Evolutionary conservation across 1,139 yeast genomes (phyloP).

Genomic region (Wickerhamiella infanticola): DNA sequence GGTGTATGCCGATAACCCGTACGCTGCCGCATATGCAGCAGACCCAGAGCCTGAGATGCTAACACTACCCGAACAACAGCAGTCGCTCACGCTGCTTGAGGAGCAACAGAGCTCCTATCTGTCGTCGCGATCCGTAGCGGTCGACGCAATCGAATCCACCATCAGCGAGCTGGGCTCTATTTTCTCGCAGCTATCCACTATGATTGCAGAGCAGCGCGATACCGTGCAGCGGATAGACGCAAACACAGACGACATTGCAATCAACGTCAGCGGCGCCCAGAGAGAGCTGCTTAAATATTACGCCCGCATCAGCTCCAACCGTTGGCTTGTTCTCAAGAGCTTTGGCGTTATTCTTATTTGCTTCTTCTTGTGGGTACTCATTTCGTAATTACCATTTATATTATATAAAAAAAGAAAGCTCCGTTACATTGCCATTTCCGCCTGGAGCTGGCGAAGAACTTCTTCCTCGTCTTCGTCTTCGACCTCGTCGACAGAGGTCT

Average conservation of each 20-base stretch:
- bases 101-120: constrained; percentile 54
- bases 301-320: constrained; percentile 71
- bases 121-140: constrained; percentile 77
- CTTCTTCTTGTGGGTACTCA: constrained; percentile 16
- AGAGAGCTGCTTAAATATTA: constrained; percentile 82
- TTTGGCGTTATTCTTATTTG: constrained; percentile 66
- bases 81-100: constrained; percentile 45
- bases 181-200: constrained; percentile 87
- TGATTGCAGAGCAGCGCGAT: constrained; percentile 97
- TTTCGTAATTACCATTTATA: constrained; percentile 1
- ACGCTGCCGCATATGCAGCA: constrained; percentile 12
- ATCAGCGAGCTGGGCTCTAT: constrained; percentile 92
- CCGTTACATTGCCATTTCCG: constrained; percentile 76
- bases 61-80: constrained; percentile 59
- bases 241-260: constrained; percentile 81
- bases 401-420: neutral
- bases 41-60: constrained; percentile 22
- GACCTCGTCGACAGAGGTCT: constrained; percentile 20
- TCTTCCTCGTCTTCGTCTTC: constrained; percentile 77
- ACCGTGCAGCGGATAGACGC: constrained; percentile 89
- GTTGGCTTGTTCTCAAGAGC: constrained; percentile 83
- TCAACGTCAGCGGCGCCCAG: constrained; percentile 88
- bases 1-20: constrained; percentile 24
- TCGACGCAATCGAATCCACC: constrained; percentile 88
- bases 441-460: constrained; percentile 77